A percentile compares a stretch with the other conserved stretches of the same genome.
Conservation (phyloP, 352 stramenopile genomes). For the Saprolegnia parasitica region DNA sequence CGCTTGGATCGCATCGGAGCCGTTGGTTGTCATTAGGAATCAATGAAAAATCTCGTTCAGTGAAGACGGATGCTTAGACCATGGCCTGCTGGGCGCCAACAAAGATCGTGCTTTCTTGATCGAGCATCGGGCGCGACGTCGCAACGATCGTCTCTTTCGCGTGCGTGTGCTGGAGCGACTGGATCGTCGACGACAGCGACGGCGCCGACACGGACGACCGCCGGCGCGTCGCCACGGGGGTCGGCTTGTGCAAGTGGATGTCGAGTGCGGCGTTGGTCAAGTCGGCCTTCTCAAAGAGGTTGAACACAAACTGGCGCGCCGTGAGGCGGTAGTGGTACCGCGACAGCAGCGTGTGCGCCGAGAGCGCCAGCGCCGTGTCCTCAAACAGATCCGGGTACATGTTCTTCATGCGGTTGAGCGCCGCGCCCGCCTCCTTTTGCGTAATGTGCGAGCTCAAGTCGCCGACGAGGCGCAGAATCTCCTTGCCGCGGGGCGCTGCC, state of each 20-base stretch:
- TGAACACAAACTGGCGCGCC: slow-evolving; percentile 81
- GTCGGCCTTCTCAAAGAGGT: slow-evolving; percentile 80
- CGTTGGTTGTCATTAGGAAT: too few species aligned
- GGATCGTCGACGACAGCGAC: slow-evolving; percentile 79
- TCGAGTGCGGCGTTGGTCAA: slow-evolving; percentile 62
- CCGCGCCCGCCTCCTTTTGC: slow-evolving; percentile 82
- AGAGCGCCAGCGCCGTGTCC: slow-evolving; percentile 74
- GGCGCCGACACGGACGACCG: slow-evolving; percentile 82
- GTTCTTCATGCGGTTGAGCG: slow-evolving; percentile 73
- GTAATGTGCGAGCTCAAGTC: slow-evolving; percentile 87
- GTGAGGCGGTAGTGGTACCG: slow-evolving; percentile 83
- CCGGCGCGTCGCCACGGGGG: slow-evolving; percentile 41
- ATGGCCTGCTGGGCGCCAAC: slow-evolving; percentile 76
- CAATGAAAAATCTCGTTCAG: too few species aligned
- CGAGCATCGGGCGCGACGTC: slow-evolving; percentile 54
- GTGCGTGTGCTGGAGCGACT: slow-evolving; percentile 74
- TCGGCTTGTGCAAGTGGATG: slow-evolving; percentile 44
- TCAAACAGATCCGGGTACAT: slow-evolving; percentile 75
- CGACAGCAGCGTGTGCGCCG: slow-evolving; percentile 75
- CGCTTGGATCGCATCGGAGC: too few species aligned
- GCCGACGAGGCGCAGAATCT: slow-evolving; percentile 69
- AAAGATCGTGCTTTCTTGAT: slow-evolving; percentile 51
- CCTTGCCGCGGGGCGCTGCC: slow-evolving; percentile 60
- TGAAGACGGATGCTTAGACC: slow-evolving; percentile 42
- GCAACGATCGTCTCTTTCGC: slow-evolving; percentile 40